Evolutionary conservation across 306 rosid species (phyloP).

Genomic region (Carpinus viminea): DNA sequence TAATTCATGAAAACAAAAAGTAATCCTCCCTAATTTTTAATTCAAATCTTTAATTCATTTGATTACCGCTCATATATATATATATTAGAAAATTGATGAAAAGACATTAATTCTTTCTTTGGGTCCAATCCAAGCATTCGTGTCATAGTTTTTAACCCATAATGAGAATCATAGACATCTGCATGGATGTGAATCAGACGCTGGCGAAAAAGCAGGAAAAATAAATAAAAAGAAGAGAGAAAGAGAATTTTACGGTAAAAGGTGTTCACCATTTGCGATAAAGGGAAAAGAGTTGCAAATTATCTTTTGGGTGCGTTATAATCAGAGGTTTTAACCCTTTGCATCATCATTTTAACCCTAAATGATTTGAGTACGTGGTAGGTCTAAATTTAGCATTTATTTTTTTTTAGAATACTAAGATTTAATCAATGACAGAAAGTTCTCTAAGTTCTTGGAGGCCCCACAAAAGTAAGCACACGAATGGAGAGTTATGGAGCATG

Average conservation of each 20-base stretch:
- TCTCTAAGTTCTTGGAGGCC: neutral
- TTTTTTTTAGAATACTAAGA: neutral
- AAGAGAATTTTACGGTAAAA: neutral
- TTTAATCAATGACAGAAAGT: neutral
- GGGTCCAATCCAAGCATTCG: neutral
- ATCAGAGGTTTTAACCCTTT: neutral
- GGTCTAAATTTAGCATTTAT: neutral
- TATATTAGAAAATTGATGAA: neutral
- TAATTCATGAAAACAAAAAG: too few relatives aligned
- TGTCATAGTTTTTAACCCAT: too few relatives aligned
- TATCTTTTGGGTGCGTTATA: neutral
- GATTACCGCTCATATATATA: too few relatives aligned
- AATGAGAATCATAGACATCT: neutral
- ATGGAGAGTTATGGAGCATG: constrained; percentile 12
- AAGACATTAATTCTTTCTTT: neutral
- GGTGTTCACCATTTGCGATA: neutral
- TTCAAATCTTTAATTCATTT: too few relatives aligned
- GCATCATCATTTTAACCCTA: neutral
- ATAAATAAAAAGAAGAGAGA: neutral
- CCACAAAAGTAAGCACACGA: constrained; percentile 19
- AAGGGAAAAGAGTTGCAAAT: neutral
- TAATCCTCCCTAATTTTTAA: too few relatives aligned
- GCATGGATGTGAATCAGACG: neutral
- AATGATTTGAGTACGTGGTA: neutral
- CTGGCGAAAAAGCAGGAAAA: neutral